Percentiles rank a stretch among this genome's conserved stretches.
Evolutionary conservation across 129 eudicot genomes (phyloP).

Genomic region (Ambrosia artemisiifolia): DNA sequence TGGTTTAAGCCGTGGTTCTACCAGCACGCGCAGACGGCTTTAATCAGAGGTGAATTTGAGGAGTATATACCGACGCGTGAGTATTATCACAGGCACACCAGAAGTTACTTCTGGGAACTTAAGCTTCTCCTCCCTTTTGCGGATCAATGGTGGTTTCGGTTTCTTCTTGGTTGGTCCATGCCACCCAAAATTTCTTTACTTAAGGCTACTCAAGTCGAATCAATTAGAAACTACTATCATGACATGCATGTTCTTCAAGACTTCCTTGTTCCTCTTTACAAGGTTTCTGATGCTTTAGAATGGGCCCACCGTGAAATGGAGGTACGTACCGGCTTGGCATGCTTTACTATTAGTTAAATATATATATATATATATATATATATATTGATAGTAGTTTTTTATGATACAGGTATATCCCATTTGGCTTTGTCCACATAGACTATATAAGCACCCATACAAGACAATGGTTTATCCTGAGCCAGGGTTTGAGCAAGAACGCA

Average conservation of each 20-base stretch:
- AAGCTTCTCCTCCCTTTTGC: slow-evolving; percentile 30
- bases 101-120: slow-evolving; percentile 25
- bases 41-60: slow-evolving; percentile 64
- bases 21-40: slow-evolving; percentile 72
- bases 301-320: slow-evolving; percentile 33
- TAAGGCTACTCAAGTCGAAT: slow-evolving; percentile 24
- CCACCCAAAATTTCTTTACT: slow-evolving; percentile 29
- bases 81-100: slow-evolving; percentile 68
- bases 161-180: slow-evolving; percentile 33
- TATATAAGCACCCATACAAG: slow-evolving; percentile 71
- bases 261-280: slow-evolving; percentile 27
- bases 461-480: slow-evolving; percentile 85
- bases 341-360: no score
- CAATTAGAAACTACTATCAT: slow-evolving; percentile 25
- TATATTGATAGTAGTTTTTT: neutral
- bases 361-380: no score
- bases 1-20: slow-evolving; percentile 95
- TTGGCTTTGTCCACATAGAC: slow-evolving; percentile 93
- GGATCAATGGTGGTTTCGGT: slow-evolving; percentile 35
- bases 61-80: slow-evolving; percentile 86
- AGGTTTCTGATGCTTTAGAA: slow-evolving; percentile 28
- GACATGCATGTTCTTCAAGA: slow-evolving; percentile 33
- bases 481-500: slow-evolving; percentile 62
- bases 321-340: slow-evolving; percentile 15
- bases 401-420: slow-evolving; percentile 69